These are phyloP conservation scores for Zygosaccharomyces bisporus DNA, from an alignment of 805 yeast species.

Conservation along the genomic window DNA sequence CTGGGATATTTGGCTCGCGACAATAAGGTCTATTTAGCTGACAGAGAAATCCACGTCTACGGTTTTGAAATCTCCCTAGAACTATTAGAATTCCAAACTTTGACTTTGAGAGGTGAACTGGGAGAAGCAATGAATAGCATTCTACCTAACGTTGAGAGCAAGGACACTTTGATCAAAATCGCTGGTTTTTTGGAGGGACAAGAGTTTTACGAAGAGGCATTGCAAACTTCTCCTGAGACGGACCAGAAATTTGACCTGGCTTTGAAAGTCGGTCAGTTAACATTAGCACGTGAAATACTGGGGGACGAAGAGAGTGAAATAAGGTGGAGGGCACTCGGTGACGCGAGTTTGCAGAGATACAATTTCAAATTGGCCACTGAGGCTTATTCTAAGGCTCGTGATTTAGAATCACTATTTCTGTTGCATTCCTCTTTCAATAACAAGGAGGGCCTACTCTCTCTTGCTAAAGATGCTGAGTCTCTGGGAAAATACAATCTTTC, in stretches of 20 bases:
- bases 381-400: slow-evolving; percentile 74
- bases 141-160: slow-evolving; percentile 54
- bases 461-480: slow-evolving; percentile 65
- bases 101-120: slow-evolving; percentile 90
- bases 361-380: slow-evolving; percentile 75
- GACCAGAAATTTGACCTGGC: slow-evolving; percentile 94
- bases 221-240: slow-evolving; percentile 73
- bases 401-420: slow-evolving; percentile 75
- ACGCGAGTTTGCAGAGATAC: slow-evolving; percentile 74
- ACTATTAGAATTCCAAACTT: slow-evolving; percentile 92
- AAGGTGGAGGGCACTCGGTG: slow-evolving; percentile 93
- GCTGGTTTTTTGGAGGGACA: slow-evolving; percentile 93
- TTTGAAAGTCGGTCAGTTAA: slow-evolving; percentile 65
- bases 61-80: slow-evolving; percentile 79
- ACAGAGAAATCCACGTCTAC: slow-evolving; percentile 79
- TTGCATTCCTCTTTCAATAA: slow-evolving; percentile 80
- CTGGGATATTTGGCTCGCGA: slow-evolving; percentile 90
- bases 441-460: slow-evolving; percentile 50
- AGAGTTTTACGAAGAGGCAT: slow-evolving; percentile 80
- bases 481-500: slow-evolving; percentile 85
- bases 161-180: slow-evolving; percentile 67
- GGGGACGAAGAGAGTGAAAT: slow-evolving; percentile 50
- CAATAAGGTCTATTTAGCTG: slow-evolving; percentile 83
- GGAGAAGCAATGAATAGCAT: slow-evolving; percentile 67
- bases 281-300: slow-evolving; percentile 67